Conservation (phyloP, 495 filamentous ascomycete species). For the Tuber melanosporum region DNA sequence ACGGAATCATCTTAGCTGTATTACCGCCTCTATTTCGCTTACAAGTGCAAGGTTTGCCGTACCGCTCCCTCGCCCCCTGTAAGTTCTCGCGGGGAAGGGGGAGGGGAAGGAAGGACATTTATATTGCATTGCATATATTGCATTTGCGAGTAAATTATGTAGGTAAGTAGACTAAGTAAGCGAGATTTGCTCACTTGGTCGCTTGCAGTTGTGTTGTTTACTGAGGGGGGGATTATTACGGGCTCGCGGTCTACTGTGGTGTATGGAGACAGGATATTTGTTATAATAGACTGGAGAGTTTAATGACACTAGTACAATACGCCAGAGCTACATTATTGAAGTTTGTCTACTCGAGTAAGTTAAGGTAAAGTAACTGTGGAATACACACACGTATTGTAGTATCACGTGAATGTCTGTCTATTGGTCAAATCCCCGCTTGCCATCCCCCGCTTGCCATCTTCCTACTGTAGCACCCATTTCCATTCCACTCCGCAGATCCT, state of each 20-base stretch:
- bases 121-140: neutral
- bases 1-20: neutral
- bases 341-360: too few relatives aligned
- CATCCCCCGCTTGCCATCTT: neutral
- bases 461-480: neutral
- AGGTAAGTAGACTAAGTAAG: neutral
- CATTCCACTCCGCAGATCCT: neutral
- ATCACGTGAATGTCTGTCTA: neutral
- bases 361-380: neutral
- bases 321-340: neutral
- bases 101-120: neutral
- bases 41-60: neutral
- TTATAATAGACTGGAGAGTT: neutral
- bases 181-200: conserved; percentile 5
- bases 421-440: neutral
- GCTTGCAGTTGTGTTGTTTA: neutral
- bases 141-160: neutral
- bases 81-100: neutral
- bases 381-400: neutral
- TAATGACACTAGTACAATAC: neutral
- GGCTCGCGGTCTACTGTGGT: neutral
- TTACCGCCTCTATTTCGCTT: neutral
- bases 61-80: neutral
- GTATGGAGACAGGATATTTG: neutral
- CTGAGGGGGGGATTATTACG: neutral